Percentiles rank a stretch among this genome's conserved stretches.
Evolutionary conservation across 805 yeast genomes (phyloP).

Genomic region (Kuraishia ogatae): DNA sequence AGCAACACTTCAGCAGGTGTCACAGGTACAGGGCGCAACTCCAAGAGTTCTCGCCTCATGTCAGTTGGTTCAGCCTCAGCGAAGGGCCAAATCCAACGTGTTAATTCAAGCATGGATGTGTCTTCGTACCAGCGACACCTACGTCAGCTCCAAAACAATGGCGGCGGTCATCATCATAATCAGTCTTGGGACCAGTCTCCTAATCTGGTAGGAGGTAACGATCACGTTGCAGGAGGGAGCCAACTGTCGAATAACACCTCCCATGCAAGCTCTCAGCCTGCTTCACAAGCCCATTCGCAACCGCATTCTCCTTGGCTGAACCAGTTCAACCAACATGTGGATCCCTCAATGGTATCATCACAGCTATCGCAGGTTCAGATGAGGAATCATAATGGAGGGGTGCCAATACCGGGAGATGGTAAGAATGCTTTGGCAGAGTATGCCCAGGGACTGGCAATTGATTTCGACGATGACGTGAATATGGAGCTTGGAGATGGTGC

Average conservation of each 20-base stretch:
- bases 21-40: background rate
- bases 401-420: background rate
- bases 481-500: constrained; percentile 1
- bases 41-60: background rate
- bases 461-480: constrained; percentile 5
- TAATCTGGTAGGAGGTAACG: background rate
- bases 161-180: background rate
- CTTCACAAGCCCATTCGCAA: background rate
- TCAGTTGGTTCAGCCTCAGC: background rate
- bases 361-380: background rate
- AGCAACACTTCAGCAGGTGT: background rate
- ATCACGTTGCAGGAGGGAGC: background rate
- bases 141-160: background rate
- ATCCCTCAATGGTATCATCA: background rate
- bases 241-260: background rate
- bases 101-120: background rate
- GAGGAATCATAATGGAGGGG: background rate
- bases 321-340: background rate
- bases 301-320: background rate
- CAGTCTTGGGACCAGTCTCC: background rate
- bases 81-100: background rate
- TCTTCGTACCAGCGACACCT: background rate
- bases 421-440: constrained; percentile 7
- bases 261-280: background rate
- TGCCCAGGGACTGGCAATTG: constrained; percentile 8